Conservation (phyloP, 441 rosid species). For the Biscutella auriculata region DNA sequence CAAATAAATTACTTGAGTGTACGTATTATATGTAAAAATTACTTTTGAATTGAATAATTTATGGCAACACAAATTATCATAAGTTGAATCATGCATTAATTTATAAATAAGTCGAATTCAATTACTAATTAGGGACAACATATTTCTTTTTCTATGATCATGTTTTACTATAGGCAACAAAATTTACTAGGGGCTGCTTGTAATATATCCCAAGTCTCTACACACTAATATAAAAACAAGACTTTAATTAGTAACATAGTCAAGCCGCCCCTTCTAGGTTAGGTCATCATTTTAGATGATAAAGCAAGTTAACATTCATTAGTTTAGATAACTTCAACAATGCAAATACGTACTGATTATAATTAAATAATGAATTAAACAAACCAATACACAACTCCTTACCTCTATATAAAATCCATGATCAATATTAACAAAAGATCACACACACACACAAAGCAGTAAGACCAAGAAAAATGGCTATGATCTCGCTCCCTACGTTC, state of each 20-base stretch:
- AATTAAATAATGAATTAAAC: background rate
- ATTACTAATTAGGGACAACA: too few relatives aligned
- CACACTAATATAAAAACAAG: conserved; percentile 1
- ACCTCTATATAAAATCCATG: conserved; percentile 9
- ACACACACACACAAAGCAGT: background rate
- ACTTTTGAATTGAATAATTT: too few relatives aligned
- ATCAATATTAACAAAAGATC: background rate
- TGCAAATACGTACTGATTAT: background rate
- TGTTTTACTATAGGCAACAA: background rate
- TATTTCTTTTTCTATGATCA: background rate
- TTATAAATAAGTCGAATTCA: too few relatives aligned
- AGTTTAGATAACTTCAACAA: background rate
- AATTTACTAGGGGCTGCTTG: background rate
- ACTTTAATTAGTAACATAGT: background rate
- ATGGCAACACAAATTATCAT: too few relatives aligned
- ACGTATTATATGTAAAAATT: too few relatives aligned
- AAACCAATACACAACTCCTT: background rate
- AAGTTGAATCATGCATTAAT: too few relatives aligned
- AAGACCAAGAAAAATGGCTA: conserved; percentile 5
- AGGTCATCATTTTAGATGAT: background rate
- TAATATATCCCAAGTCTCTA: background rate
- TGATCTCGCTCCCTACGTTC: background rate
- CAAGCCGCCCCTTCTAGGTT: conserved; percentile 19
- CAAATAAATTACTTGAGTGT: too few relatives aligned
- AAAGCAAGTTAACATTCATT: background rate